A percentile compares a stretch with the other conserved stretches of the same genome.
Conservation (phyloP, 768 basidiomycete species). For the Suillus discolor region DNA sequence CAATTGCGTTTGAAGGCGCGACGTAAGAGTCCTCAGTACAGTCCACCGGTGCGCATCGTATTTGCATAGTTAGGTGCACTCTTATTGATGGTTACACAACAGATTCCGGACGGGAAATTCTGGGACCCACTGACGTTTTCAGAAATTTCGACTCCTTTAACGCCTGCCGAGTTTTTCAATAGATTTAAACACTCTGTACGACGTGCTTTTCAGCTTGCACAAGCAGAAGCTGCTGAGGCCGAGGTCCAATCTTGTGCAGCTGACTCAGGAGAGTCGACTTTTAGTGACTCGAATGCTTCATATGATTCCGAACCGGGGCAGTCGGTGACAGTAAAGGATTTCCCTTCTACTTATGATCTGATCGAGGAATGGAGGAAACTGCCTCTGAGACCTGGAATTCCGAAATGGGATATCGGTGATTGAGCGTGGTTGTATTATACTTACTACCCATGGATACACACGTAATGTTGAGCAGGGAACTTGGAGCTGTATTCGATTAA, state of each 20-base stretch:
- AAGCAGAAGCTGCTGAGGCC: not conserved
- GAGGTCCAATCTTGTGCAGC: not conserved
- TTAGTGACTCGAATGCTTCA: not conserved
- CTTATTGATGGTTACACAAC: not conserved
- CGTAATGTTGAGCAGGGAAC: too few species aligned
- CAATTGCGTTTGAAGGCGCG: slow-evolving; percentile 26
- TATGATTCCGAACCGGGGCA: not conserved
- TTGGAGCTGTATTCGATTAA: too few species aligned
- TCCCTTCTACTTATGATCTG: not conserved
- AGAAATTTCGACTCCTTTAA: not conserved
- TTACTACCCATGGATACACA: too few species aligned
- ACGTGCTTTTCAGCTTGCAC: not conserved
- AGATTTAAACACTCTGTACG: not conserved
- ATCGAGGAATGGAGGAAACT: slow-evolving; percentile 25
- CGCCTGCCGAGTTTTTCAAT: not conserved
- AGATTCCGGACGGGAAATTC: not conserved
- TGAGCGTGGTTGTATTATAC: not conserved
- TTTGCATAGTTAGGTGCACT: not conserved
- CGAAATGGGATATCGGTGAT: slow-evolving; percentile 28
- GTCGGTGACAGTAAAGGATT: not conserved
- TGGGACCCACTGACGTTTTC: not conserved
- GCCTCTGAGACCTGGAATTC: slow-evolving; percentile 19
- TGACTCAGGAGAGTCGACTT: not conserved
- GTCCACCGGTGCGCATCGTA: not conserved
- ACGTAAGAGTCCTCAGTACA: not conserved